Base-by-base conservation (phyloP, 108 stramenopile genomes). In the Conticribra guillardii region DNA sequence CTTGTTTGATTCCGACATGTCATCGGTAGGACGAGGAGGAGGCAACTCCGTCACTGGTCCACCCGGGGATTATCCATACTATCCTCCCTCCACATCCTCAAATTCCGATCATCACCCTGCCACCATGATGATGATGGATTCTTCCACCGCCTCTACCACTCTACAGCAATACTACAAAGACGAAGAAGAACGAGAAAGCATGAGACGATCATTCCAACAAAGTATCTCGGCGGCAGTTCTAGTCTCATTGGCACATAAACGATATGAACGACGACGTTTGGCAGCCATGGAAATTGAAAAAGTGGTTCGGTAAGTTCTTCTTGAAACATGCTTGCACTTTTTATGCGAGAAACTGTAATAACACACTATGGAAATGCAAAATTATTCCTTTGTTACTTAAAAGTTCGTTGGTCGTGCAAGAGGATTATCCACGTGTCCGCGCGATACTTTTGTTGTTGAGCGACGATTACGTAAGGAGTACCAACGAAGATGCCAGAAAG, bases 251-350 rank as follows among this genome's bases (percentile, higher is more conserved):
- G 94, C 94, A 37, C 94, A 95, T 74, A 95, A 95, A 66, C 85
- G 91, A 24, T 91, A 95, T 61, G 94, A 95, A 76, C 87, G 94
- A 45, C 75, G 94, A 15, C 76, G 91, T 47, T 76, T 95, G 60
- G 94, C 94, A 2, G 91, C 94, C 56, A 92, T 92, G 89, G 94
- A 95, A 69, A 95, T 95, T 76, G 89, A 92, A 84, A 92, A 92
- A 73, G 89, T 91, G n/a, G 87, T 92, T 9, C 79, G 91, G 27
- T n/a, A n/a, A n/a, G n/a, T n/a, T n/a, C n/a, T n/a, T n/a, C n/a
- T n/a, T n/a, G n/a, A n/a, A n/a, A n/a, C n/a, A n/a, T n/a, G n/a
- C n/a, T n/a, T n/a, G n/a, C n/a, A n/a, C n/a, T n/a, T n/a, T n/a
- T n/a, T n/a, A n/a, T n/a, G n/a, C n/a, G n/a, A n/a, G n/a, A n/a